Evolutionary conservation across 495 filamentous ascomycete genomes (phyloP).

Genomic region (Annulohypoxylon bovei): DNA sequence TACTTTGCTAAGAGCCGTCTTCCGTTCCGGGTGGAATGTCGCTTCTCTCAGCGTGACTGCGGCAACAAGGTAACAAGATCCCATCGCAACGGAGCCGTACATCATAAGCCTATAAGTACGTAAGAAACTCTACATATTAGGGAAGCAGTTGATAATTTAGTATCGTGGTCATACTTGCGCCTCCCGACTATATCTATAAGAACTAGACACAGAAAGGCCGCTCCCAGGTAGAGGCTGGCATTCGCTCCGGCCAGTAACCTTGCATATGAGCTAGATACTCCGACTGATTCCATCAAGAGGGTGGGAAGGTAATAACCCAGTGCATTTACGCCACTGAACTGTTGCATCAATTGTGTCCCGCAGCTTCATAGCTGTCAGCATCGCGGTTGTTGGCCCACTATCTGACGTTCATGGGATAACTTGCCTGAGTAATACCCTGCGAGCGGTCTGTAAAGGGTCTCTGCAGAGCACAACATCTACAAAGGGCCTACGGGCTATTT

Average conservation of each 20-base stretch:
- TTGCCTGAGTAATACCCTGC: slow-evolving; percentile 42
- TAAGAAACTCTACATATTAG: slow-evolving; percentile 2
- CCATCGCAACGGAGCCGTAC: slow-evolving; percentile 44
- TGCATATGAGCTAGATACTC: slow-evolving; percentile 38
- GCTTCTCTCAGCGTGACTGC: slow-evolving; percentile 43
- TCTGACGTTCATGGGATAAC: not conserved
- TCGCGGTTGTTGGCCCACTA: not conserved
- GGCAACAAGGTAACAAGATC: slow-evolving; percentile 45
- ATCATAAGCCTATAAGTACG: slow-evolving; percentile 57
- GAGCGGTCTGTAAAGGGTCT: slow-evolving; percentile 37
- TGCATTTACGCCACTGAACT: slow-evolving; percentile 45
- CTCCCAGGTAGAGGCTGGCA: slow-evolving; percentile 42
- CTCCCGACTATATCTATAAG: slow-evolving; percentile 45
- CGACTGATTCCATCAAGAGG: slow-evolving; percentile 43
- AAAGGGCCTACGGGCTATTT: slow-evolving; percentile 24
- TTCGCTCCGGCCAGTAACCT: slow-evolving; percentile 47
- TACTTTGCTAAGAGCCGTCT: slow-evolving; percentile 31
- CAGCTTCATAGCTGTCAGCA: slow-evolving; percentile 27
- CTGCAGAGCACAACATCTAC: slow-evolving; percentile 30
- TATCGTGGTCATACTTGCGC: slow-evolving; percentile 36
- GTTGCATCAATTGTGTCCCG: slow-evolving; percentile 50
- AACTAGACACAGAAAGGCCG: slow-evolving; percentile 43
- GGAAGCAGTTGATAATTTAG: not conserved
- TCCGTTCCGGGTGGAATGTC: slow-evolving; percentile 27
- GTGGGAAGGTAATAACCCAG: slow-evolving; percentile 47